Conservation (phyloP, 2,329 filamentous ascomycete species). For the Paecilomyces fulvus region DNA sequence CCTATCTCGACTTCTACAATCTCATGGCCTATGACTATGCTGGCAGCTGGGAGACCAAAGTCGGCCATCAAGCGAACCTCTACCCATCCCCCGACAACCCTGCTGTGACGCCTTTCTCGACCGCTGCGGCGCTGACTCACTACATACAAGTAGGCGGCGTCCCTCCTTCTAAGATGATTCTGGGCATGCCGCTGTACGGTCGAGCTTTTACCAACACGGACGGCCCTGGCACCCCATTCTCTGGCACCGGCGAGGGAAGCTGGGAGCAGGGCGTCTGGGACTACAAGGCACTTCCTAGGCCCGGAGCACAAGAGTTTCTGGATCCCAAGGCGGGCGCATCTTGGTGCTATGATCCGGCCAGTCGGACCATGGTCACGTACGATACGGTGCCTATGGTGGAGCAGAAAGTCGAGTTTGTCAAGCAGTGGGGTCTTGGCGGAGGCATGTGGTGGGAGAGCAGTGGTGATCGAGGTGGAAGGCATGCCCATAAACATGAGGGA, state of each 20-base stretch:
- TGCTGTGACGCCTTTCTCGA: conserved; percentile 67
- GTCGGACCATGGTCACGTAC: conserved; percentile 66
- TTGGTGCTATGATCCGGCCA: conserved; percentile 63
- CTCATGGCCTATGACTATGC: conserved; percentile 80
- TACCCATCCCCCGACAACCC: conserved; percentile 53
- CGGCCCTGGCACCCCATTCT: conserved; percentile 63
- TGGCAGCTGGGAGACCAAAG: conserved; percentile 64
- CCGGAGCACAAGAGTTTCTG: conserved; percentile 54
- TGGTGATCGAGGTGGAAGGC: conserved; percentile 57
- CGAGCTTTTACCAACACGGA: conserved; percentile 74
- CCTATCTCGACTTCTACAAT: conserved; percentile 46
- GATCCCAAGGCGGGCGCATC: conserved; percentile 61
- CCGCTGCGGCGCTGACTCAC: conserved; percentile 57
- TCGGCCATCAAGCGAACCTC: conserved; percentile 79
- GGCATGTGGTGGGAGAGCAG: conserved; percentile 96
- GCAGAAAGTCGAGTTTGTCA: conserved; percentile 64
- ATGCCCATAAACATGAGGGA: conserved; percentile 27
- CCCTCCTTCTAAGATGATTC: conserved; percentile 61
- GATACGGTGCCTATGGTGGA: conserved; percentile 52
- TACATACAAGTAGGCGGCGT: conserved; percentile 59
- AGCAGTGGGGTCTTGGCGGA: conserved; percentile 61
- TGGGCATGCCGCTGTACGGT: conserved; percentile 96
- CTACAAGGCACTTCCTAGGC: conserved; percentile 72
- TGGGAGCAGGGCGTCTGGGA: conserved; percentile 86
- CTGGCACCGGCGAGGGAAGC: conserved; percentile 61